These are phyloP conservation scores for Sesbania bispinosa DNA, from an alignment of 306 rosid species.

Conservation along the genomic window DNA sequence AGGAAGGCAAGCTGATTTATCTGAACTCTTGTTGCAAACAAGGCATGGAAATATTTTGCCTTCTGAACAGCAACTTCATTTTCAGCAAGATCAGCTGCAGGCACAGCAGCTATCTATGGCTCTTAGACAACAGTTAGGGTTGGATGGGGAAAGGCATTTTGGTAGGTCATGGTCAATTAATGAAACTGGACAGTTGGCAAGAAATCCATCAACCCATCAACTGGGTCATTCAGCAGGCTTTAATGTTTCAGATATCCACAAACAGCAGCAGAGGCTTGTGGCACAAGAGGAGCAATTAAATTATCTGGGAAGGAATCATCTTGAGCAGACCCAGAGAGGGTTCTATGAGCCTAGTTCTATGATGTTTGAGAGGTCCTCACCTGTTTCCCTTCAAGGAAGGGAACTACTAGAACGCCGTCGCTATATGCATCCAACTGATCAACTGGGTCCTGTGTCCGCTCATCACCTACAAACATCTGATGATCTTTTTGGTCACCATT, in stretches of 20 bases:
- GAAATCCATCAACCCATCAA: conserved; percentile 50
- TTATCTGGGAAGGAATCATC: conserved; percentile 49
- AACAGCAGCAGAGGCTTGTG: conserved; percentile 52
- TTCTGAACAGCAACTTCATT: conserved; percentile 50
- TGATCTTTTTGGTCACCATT: conserved; percentile 43
- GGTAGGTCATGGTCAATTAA: conserved; percentile 46
- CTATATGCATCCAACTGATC: conserved; percentile 35
- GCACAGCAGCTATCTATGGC: conserved; percentile 57
- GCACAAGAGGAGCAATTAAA: conserved; percentile 57
- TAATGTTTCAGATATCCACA: conserved; percentile 50
- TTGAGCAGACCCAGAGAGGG: conserved; percentile 49
- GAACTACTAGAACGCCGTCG: conserved; percentile 44
- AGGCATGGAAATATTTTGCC: conserved; percentile 51
- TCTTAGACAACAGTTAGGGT: conserved; percentile 53
- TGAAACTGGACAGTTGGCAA: conserved; percentile 51
- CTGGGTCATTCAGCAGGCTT: conserved; percentile 44
- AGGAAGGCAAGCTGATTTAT: conserved; percentile 56
- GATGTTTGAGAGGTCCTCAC: conserved; percentile 57
- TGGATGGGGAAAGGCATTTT: conserved; percentile 57
- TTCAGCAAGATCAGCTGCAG: conserved; percentile 56
- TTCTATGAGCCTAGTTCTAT: conserved; percentile 46
- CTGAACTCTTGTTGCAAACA: conserved; percentile 49
- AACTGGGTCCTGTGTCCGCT: conserved; percentile 41
- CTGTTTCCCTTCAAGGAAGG: conserved; percentile 48
- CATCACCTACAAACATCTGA: conserved; percentile 40